Percentiles rank a stretch among this genome's conserved stretches.
Conservation (phyloP, 2,329 filamentous ascomycete species). For the Berkeleyomyces basicola region DNA sequence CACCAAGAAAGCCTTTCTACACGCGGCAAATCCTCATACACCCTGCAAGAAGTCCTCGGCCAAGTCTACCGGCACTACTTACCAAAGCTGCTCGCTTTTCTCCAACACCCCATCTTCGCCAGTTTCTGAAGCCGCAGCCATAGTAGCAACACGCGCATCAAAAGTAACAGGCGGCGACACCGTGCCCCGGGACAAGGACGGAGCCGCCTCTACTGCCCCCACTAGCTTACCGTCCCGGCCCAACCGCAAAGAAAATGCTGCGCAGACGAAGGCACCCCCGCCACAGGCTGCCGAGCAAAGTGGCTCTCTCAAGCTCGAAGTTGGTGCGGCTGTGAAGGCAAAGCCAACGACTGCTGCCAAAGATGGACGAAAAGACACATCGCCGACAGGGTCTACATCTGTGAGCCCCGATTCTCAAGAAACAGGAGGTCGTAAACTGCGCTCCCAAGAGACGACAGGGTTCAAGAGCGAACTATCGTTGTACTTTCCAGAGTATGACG, state of each 20-base stretch:
- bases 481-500: slow-evolving; percentile 90
- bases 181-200: neutral
- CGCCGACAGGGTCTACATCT: slow-evolving; percentile 21
- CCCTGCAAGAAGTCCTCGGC: slow-evolving; percentile 1
- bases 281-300: neutral
- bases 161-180: slow-evolving; percentile 8
- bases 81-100: neutral
- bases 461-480: slow-evolving; percentile 82
- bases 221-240: slow-evolving; percentile 2
- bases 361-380: neutral
- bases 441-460: slow-evolving; percentile 70
- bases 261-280: neutral
- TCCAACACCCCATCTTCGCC: neutral
- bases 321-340: neutral
- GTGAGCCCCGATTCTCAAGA: slow-evolving; percentile 30
- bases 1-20: neutral
- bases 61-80: neutral
- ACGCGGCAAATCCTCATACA: neutral
- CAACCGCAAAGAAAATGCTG: neutral
- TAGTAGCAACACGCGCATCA: slow-evolving; percentile 11
- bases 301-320: neutral
- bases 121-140: slow-evolving; percentile 11
- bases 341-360: neutral
- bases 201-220: neutral
- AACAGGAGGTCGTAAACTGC: slow-evolving; percentile 60